Conservation (phyloP, 2,329 filamentous ascomycete species). For the Lasiodiplodia theobromae region DNA sequence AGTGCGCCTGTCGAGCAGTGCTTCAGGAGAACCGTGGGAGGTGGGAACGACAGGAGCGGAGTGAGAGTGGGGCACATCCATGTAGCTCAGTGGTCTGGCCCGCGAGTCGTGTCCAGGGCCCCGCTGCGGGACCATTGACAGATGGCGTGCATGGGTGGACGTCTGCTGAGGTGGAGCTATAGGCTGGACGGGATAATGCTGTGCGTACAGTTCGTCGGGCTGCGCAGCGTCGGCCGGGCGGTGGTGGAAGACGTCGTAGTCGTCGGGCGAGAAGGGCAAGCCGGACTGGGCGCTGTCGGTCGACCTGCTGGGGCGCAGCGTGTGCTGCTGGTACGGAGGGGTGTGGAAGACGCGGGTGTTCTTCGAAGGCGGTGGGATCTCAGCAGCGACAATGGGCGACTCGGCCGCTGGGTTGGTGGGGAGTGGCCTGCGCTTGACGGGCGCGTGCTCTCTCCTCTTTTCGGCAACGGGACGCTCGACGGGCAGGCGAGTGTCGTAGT, state of each 20-base stretch:
- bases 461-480: slow-evolving; percentile 44
- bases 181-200: slow-evolving; percentile 24
- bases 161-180: slow-evolving; percentile 15
- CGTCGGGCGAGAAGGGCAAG: slow-evolving; percentile 26
- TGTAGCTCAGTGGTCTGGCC: slow-evolving; percentile 38
- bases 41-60: slow-evolving; percentile 48
- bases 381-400: slow-evolving; percentile 36
- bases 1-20: slow-evolving; percentile 1
- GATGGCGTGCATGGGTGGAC: slow-evolving; percentile 18
- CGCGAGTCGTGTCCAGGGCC: slow-evolving; percentile 41
- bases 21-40: slow-evolving; percentile 28
- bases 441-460: slow-evolving; percentile 60
- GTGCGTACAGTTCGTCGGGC: slow-evolving; percentile 5
- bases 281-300: slow-evolving; percentile 9
- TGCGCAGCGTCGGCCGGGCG: slow-evolving; percentile 2
- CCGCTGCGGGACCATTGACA: slow-evolving; percentile 31
- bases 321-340: slow-evolving; percentile 35
- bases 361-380: slow-evolving; percentile 31
- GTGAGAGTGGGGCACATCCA: slow-evolving; percentile 51
- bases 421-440: slow-evolving; percentile 82
- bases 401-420: slow-evolving; percentile 72
- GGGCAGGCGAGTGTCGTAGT: slow-evolving; percentile 79
- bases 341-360: slow-evolving; percentile 43
- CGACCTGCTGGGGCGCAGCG: slow-evolving; percentile 29
- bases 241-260: slow-evolving; percentile 28